Percentiles rank a stretch among this genome's conserved stretches.
Conservation (phyloP, 805 yeast genomes). For the Ogataea pilisensis region DNA sequence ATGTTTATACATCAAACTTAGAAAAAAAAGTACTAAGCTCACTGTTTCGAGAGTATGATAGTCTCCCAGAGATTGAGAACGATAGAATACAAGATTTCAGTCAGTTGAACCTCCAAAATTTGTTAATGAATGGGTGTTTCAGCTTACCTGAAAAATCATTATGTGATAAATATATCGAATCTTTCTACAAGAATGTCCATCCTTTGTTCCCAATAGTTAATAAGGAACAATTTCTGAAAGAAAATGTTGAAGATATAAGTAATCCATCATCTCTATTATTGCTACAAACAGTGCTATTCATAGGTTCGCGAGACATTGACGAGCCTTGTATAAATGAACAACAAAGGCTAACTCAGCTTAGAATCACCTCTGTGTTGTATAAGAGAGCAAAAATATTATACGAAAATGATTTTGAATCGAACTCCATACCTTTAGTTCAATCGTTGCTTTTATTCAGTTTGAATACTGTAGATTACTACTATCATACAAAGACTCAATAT, state of each 20-base stretch:
- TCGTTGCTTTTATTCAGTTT: constrained; percentile 6
- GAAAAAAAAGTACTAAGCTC: constrained; percentile 2
- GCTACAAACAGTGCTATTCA: constrained; percentile 57
- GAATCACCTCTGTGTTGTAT: constrained; percentile 25
- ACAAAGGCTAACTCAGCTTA: constrained; percentile 36
- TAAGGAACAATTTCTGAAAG: constrained; percentile 53
- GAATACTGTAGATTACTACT: constrained; percentile 3
- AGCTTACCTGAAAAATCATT: constrained; percentile 55
- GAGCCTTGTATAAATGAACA: constrained; percentile 50
- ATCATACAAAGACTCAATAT: constrained; percentile 5
- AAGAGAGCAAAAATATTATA: constrained; percentile 31
- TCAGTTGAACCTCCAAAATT: constrained; percentile 50
- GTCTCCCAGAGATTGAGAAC: background rate
- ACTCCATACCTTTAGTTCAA: constrained; percentile 5
- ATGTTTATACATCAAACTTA: no score
- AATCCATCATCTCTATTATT: constrained; percentile 57
- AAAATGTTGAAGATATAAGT: constrained; percentile 46
- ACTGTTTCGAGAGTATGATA: constrained; percentile 5
- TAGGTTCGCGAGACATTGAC: constrained; percentile 56
- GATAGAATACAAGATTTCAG: constrained; percentile 10
- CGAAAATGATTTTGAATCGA: constrained; percentile 11
- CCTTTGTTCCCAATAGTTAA: constrained; percentile 67
- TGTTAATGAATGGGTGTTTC: constrained; percentile 65
- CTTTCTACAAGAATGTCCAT: constrained; percentile 59
- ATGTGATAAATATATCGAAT: constrained; percentile 53